Evolutionary conservation across 345 rosid species (phyloP), one percentile per base, ranked within the genome.

Genomic region (Lenwebbia sp.): DNA sequence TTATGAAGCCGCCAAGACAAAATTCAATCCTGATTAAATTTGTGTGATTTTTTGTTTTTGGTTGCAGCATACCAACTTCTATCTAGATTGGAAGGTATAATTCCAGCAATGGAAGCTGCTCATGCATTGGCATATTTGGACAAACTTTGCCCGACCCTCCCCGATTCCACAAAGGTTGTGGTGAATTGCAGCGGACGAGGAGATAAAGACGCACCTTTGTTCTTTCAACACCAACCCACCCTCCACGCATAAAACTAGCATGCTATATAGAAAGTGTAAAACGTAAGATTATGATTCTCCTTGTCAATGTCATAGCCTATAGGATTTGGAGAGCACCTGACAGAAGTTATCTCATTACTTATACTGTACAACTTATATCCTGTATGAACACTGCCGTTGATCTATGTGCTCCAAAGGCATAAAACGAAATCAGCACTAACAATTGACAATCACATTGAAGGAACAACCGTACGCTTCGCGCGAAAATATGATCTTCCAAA

Each of bases 101-200:
- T 95, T 53, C 98, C 97, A 57, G 92, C 98, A 1, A 49, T 96
- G 82, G 99, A 95, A 88, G 88, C 96, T 2, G 91, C 98, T 62
- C 99, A 96, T 85, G 98, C 97, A 2, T 88, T 95, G 57, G 99
- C 97, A 11, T 93, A 82, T 89, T 90, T 95, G 8, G 96, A 94
- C 53, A 91, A 93, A 88, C 94, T 96, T 13, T 92, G 95, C 44
- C 98, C 98, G 13, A 90, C 87, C 28, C 87, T 95, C 33, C 54
- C 88, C 2, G 76, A 93, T 76, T 94, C 93, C 14, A 78, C 95
- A 53, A 95, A 92, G 86, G 92, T 96, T 57, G 91, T 95, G 2
- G 94, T 95, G 10, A 96, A 92, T 52, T 87, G 93, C 70, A 96
- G 98, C 55, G 99, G 98, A 2, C 91, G 94, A 2, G 99, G 98